Evolutionary conservation across 2,329 filamentous ascomycete species (phyloP).

Genomic region (Paecilomyces formosus): DNA sequence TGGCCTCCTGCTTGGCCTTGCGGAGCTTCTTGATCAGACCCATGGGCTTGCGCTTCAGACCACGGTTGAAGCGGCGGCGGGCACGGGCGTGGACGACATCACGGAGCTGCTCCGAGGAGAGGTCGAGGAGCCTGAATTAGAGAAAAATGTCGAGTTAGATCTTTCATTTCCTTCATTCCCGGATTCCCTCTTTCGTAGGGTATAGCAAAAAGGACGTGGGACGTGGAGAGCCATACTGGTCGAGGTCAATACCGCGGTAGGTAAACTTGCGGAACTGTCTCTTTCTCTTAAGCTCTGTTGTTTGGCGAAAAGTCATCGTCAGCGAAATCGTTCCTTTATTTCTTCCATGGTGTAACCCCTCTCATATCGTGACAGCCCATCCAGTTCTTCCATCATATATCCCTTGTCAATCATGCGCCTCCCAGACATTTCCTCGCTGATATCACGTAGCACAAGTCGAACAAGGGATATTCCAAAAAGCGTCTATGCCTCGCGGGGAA

Average conservation of each 20-base stretch:
- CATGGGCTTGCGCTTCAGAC: constrained; percentile 99
- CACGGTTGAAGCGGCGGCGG: constrained; percentile 98
- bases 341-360: constrained; percentile 8
- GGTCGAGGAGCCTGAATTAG: constrained; percentile 80
- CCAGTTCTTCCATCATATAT: constrained; percentile 8
- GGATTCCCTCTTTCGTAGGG: neutral
- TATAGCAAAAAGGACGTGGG: neutral
- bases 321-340: constrained; percentile 14
- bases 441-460: neutral
- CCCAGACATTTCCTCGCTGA: neutral
- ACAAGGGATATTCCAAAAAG: neutral
- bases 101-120: constrained; percentile 95
- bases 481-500: neutral
- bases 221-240: constrained; percentile 66
- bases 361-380: constrained; percentile 1
- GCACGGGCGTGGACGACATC: constrained; percentile 99
- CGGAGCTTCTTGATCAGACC: constrained; percentile 99
- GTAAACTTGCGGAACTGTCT: constrained; percentile 99
- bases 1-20: constrained; percentile 97
- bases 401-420: constrained; percentile 3
- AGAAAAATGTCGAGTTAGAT: constrained; percentile 16
- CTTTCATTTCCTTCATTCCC: neutral
- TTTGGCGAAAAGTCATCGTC: constrained; percentile 20
- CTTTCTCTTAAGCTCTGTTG: constrained; percentile 93
- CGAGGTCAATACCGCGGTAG: constrained; percentile 98